Evolutionary conservation across 164 flowering plant genomes (phyloP).

Genomic region (Magnolia changhungtana): DNA sequence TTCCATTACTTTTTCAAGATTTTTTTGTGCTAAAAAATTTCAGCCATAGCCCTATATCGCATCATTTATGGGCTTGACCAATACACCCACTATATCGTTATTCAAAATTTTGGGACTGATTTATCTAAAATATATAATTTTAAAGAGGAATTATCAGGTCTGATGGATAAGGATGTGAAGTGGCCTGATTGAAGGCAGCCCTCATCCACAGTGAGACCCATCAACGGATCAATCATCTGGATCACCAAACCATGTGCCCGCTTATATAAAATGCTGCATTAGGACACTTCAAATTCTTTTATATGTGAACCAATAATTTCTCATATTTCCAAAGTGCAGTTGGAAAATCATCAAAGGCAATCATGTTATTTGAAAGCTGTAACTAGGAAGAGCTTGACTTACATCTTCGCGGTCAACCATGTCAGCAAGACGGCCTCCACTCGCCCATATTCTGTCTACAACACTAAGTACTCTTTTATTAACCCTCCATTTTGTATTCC

Average conservation of each 20-base stretch:
- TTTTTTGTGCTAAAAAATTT: too few species aligned
- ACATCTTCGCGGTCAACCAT: conserved; percentile 86
- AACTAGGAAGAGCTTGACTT: conserved; percentile 25
- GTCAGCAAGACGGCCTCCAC: conserved; percentile 80
- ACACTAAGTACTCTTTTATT: conserved; percentile 77
- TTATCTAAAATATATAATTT: too few species aligned
- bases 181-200: not conserved
- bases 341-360: not conserved
- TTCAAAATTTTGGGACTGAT: too few species aligned
- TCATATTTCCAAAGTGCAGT: not conserved
- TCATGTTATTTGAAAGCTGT: not conserved
- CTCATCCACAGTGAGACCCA: not conserved
- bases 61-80: too few species aligned
- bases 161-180: not conserved
- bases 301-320: not conserved
- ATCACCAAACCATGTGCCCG: not conserved
- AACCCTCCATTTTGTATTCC: conserved; percentile 86
- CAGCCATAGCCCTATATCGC: too few species aligned
- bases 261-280: too few species aligned
- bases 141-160: not conserved
- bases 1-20: too few species aligned
- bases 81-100: too few species aligned
- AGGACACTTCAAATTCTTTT: not conserved
- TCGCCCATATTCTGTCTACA: conserved; percentile 86
- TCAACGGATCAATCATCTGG: not conserved